phyloP scores from a whole-genome alignment of 208 protist species.

The Tritrichomonas musculus region DNA sequence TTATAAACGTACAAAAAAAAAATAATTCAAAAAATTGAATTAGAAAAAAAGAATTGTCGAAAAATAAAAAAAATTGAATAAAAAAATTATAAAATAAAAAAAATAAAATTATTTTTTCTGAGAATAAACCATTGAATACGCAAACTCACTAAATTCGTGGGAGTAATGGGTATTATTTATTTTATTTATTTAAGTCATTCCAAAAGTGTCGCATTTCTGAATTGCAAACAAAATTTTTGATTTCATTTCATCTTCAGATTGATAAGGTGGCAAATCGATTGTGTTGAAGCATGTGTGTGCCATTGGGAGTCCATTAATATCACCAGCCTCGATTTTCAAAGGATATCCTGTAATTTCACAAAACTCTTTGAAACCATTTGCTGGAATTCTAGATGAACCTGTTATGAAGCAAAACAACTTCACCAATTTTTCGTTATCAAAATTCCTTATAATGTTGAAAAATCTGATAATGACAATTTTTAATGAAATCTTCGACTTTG shows the following conservation, averaged over 20 bases:
- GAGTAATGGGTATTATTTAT: too few relatives aligned
- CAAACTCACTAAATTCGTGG: too few relatives aligned
- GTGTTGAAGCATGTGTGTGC: constrained; percentile 93
- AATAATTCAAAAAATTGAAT: too few relatives aligned
- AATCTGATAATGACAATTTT: constrained; percentile 95
- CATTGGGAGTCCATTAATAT: constrained; percentile 68
- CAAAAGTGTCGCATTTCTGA: constrained; percentile 51
- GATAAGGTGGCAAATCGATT: constrained; percentile 84
- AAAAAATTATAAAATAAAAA: too few relatives aligned
- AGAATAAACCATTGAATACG: too few relatives aligned
- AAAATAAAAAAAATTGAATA: too few relatives aligned
- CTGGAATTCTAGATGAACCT: constrained; percentile 87
- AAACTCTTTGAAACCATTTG: constrained; percentile 84
- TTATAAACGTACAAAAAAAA: too few relatives aligned
- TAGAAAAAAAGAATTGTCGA: too few relatives aligned
- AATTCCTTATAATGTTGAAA: constrained; percentile 76
- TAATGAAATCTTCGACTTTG: constrained; percentile 78
- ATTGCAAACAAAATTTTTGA: constrained; percentile 50
- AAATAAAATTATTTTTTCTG: too few relatives aligned
- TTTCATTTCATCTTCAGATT: constrained; percentile 57
- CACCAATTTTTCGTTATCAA: constrained; percentile 67
- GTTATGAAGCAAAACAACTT: constrained; percentile 95
- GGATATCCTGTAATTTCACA: constrained; percentile 40
- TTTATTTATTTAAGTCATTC: constrained; percentile 53
- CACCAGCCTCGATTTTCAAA: constrained; percentile 22